phyloP scores from a whole-genome alignment of 2,329 filamentous ascomycete species.

The Parafenestella ontariensis region DNA sequence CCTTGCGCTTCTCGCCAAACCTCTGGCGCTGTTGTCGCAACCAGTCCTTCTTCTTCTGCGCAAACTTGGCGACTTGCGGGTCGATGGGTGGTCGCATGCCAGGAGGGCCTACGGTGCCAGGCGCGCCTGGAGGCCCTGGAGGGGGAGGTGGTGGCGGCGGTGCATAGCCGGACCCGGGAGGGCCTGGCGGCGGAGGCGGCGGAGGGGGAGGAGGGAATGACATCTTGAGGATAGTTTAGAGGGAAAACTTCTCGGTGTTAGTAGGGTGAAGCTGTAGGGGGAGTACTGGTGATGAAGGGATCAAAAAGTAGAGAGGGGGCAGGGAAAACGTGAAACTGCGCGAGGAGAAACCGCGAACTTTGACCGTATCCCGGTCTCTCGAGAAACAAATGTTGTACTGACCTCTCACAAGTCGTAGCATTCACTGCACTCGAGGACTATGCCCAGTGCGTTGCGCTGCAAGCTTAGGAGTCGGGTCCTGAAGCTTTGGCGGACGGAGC shows the following conservation, averaged over 20 bases:
- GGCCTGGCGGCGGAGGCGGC: conserved; percentile 35
- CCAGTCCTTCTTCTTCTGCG: conserved; percentile 99
- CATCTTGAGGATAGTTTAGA: conserved; percentile 21
- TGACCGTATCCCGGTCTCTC: neutral
- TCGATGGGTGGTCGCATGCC: conserved; percentile 77
- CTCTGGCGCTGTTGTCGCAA: conserved; percentile 86
- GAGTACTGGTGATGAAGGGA: neutral
- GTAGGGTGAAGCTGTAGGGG: neutral
- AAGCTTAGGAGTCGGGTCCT: conserved; percentile 31
- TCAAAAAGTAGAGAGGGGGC: neutral
- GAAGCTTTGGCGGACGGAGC: conserved; percentile 35
- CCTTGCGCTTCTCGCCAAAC: conserved; percentile 96
- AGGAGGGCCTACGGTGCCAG: conserved; percentile 62
- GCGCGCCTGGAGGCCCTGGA: conserved; percentile 58
- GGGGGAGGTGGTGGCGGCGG: conserved; percentile 67
- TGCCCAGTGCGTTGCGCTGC: conserved; percentile 19
- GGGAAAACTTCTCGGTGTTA: conserved; percentile 1
- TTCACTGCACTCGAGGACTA: conserved; percentile 11
- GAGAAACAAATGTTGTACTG: neutral
- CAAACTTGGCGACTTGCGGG: conserved; percentile 89
- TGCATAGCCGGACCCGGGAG: conserved; percentile 33
- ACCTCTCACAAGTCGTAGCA: conserved; percentile 7
- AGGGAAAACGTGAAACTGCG: neutral
- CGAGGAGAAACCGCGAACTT: neutral
- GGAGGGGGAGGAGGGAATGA: conserved; percentile 38